Conservation (phyloP, 495 filamentous ascomycete genomes). For the Tricharina praecox region DNA sequence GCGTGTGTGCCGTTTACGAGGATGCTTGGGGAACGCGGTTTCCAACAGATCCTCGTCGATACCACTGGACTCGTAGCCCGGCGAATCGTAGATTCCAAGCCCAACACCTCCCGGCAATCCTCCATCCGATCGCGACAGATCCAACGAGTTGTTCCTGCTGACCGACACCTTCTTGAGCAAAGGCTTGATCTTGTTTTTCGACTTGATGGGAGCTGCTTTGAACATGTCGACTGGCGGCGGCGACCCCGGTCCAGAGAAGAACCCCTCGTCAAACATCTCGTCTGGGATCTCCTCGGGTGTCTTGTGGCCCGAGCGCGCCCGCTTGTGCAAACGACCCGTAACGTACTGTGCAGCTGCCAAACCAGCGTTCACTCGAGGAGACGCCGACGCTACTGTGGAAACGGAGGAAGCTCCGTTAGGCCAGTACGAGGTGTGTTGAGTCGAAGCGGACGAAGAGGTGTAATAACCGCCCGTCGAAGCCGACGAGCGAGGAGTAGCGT, state of each 20-base stretch:
- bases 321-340: slow-evolving; percentile 23
- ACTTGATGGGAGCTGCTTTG: slow-evolving; percentile 14
- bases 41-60: slow-evolving; percentile 19
- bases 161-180: slow-evolving; percentile 25
- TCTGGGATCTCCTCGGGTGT: slow-evolving; percentile 16
- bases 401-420: slow-evolving; percentile 18
- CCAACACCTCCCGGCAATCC: slow-evolving; percentile 24
- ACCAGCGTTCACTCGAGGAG: slow-evolving; percentile 22
- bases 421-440: slow-evolving; percentile 18
- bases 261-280: slow-evolving; percentile 22
- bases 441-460: slow-evolving; percentile 19
- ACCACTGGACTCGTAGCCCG: slow-evolving; percentile 24
- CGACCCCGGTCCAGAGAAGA: slow-evolving; percentile 23
- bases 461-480: slow-evolving; percentile 21
- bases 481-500: slow-evolving; percentile 13
- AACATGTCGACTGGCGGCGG: slow-evolving; percentile 17
- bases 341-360: slow-evolving; percentile 23
- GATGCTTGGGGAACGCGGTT: slow-evolving; percentile 16
- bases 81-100: slow-evolving; percentile 25
- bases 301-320: slow-evolving; percentile 20
- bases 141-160: slow-evolving; percentile 23
- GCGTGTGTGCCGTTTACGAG: slow-evolving; percentile 18
- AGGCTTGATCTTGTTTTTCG: slow-evolving; percentile 26
- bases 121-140: slow-evolving; percentile 26
- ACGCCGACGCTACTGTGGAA: slow-evolving; percentile 19